phyloP scores from a whole-genome alignment of 1,284 basidiomycete species.

The Papiliotrema terrestris region DNA sequence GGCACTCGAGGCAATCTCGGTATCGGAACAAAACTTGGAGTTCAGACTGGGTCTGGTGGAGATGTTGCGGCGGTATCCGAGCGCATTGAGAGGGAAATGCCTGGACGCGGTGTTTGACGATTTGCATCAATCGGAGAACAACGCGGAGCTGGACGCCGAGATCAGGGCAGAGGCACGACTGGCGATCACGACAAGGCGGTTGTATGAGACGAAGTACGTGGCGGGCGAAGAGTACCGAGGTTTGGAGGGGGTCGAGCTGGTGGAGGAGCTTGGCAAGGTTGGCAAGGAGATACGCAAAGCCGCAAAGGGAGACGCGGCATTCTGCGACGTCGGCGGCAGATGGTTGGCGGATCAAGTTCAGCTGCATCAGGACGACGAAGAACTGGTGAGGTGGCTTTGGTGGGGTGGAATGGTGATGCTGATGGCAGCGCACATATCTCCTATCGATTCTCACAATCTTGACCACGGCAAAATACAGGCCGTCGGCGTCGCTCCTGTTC shows the following conservation, averaged over 20 bases:
- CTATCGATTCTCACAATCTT: constrained; percentile 29
- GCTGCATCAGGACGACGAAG: constrained; percentile 18
- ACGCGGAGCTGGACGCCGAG: constrained; percentile 5
- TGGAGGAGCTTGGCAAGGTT: constrained; percentile 39
- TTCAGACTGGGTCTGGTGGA: constrained; percentile 35
- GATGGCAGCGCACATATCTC: constrained; percentile 29
- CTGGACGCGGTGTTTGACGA: constrained; percentile 38
- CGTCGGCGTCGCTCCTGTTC: constrained; percentile 32
- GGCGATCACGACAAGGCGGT: constrained; percentile 24
- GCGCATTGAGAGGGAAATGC: constrained; percentile 35
- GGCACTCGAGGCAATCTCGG: constrained; percentile 31
- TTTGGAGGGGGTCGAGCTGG: constrained; percentile 25
- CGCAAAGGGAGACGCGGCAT: constrained; percentile 18
- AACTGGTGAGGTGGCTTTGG: constrained; percentile 33
- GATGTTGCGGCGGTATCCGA: constrained; percentile 44
- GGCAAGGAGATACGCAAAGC: constrained; percentile 35
- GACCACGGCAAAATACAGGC: constrained; percentile 29
- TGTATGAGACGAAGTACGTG: constrained; percentile 45
- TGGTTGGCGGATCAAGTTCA: constrained; percentile 38
- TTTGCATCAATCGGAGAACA: no score
- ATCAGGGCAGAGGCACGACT: constrained; percentile 25
- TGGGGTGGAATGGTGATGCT: not conserved
- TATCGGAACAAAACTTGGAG: constrained; percentile 20
- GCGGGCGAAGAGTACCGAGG: constrained; percentile 24
- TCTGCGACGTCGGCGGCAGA: constrained; percentile 24